These are phyloP conservation scores for Basidiobolus meristosporus DNA, from an alignment of 371 early-diverging fungal genomes.

Conservation along the genomic window DNA sequence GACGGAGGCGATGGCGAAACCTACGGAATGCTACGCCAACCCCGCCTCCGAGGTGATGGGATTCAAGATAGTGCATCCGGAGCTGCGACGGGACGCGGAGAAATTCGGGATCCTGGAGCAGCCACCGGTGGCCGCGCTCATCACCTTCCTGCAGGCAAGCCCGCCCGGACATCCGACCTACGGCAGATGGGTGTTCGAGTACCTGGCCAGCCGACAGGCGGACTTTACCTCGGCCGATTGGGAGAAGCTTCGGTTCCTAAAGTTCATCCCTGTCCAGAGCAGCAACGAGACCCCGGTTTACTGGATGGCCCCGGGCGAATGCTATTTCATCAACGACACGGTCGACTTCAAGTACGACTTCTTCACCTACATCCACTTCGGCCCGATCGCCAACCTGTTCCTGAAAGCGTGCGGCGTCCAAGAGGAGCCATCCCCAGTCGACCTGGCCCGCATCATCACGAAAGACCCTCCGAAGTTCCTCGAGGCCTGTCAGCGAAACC, in stretches of 20 bases:
- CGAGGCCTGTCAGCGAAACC: conserved; percentile 36
- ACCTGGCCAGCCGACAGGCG: conserved; percentile 40
- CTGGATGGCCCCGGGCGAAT: too few relatives aligned
- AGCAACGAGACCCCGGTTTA: too few relatives aligned
- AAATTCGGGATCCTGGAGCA: conserved; percentile 46
- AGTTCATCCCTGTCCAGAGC: too few relatives aligned
- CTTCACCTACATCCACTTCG: conserved; percentile 56
- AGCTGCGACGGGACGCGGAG: conserved; percentile 26
- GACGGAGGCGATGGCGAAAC: conserved; percentile 23
- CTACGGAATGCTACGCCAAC: conserved; percentile 38
- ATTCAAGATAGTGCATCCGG: conserved; percentile 36
- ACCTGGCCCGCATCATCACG: conserved; percentile 49
- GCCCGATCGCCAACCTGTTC: conserved; percentile 47
- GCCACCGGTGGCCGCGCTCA: conserved; percentile 23
- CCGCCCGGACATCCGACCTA: conserved; percentile 16
- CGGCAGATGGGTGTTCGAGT: conserved; percentile 41
- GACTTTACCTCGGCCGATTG: too few relatives aligned
- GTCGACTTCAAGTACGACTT: too few relatives aligned
- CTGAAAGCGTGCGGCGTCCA: conserved; percentile 70
- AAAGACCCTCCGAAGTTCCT: conserved; percentile 43
- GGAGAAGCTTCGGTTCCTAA: too few relatives aligned
- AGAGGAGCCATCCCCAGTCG: conserved; percentile 61
- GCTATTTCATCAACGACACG: too few relatives aligned
- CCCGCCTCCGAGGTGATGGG: conserved; percentile 36
- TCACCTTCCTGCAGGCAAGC: conserved; percentile 18